Evolutionary conservation across 495 filamentous ascomycete species (phyloP), one percentile per base, ranked within the genome.

Genomic region (Darksidea phi): DNA sequence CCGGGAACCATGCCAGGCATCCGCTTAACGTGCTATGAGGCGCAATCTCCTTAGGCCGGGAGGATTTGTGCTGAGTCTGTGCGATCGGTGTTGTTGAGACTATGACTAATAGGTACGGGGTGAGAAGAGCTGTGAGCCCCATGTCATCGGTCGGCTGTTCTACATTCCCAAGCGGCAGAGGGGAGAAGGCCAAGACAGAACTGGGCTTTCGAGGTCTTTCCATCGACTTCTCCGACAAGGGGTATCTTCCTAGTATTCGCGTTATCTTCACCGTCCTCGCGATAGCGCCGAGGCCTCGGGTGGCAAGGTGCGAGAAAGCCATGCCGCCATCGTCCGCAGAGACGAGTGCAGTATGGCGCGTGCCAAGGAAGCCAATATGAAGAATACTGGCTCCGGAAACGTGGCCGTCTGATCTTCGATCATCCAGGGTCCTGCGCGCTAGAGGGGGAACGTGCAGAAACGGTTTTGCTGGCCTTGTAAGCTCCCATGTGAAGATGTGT

Each of bases 231-330:
- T 81, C 79, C 0, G 79, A 68, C 28, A 76, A 80, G 7, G 93
- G 92, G 76, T 97, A 99, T 43, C 94, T 86, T 17, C 94, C 94
- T 36, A 99, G 76, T 46, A 97, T 91, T 60, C 95, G 82, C 10
- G 88, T 91, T 8, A 90, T 93, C 74, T 90, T 96, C 54, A 99
- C 88, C 1, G 83, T 87, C 63, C 94, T 84, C 11, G 84, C 90
- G 36, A 97, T 80, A 23, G 91, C 81, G 7, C 95, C 93, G 62
- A 93, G 86, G 18, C 94, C 94, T 62, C 94, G 78, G 13, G 91
- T 96, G 25, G 94, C 95, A 28, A 97, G 80, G 73, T 97, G 95
- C 6, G 95, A 96, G 71, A 99, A 99, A 8, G 93, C 92, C 94
- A 99, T 97, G 45, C 94, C 94, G 38, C 83, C 82, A 67, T 93